Base-by-base conservation (phyloP, 2,329 filamentous ascomycete genomes). In the Exophiala sideris region DNA sequence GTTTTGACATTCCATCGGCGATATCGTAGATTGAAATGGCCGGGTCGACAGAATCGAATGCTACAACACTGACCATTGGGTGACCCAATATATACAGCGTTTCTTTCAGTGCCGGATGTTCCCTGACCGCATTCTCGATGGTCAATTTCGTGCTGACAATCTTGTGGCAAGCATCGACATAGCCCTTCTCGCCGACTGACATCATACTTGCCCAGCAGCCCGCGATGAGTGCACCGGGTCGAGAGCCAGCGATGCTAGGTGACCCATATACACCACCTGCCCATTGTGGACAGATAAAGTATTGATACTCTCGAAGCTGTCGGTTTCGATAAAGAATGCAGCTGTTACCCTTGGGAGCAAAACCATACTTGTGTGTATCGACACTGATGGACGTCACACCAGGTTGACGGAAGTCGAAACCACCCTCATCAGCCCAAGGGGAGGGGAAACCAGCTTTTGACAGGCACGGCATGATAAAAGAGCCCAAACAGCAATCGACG, bases 321-420 rank as follows among this genome's bases (percentile, higher is more conserved):
- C 85, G 81, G 42, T 84, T 88, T 64, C 94, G 89, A 79, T 99
- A 99, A 39, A 99, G 80, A 11, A 96, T 80, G 1, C 91, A 94
- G 48, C 88, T 94, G 79, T 95, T 99, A 63, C 94, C 94, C 76
- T 99, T 99, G 49, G 94, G 94, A 1, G 94, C 94, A 68, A 99
- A 99, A 35, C 94, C 94, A 70, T 99, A 99, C 72, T 99, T 99
- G 81, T 99, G 94, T 2, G 94, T 99, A 70, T 99, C 94, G 71
- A 91, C 95, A 62, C 86, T 91, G 71, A 99, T 97, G 71, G 87
- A 92, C 3, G 92, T 96, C 35, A 99, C 94, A 64, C 94, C 94
- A 63, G 89, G 90, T 55, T 95, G 84, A 52, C 88, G 85, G 82
- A 99, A 99, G 71, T 99, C 94, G 68, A 97, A 97, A 4, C 84